Conservation (phyloP, 352 stramenopile genomes). For the Globisporangium carolinianum region DNA sequence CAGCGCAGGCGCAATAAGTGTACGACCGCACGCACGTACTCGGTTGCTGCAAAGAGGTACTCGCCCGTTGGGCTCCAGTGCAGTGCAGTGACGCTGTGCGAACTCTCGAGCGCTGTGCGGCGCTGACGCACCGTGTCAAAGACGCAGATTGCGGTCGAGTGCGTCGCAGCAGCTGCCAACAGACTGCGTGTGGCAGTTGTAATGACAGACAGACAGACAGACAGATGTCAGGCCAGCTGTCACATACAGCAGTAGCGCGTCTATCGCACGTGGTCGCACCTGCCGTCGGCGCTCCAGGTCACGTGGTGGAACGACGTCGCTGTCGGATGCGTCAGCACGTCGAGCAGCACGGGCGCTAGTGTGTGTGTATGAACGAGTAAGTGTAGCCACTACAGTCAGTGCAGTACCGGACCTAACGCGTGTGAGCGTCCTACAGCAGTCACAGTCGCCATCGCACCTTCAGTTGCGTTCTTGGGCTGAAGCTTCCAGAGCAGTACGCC, state of each 20-base stretch:
- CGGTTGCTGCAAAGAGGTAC: conserved; percentile 70
- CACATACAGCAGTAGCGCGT: background rate
- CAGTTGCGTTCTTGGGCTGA: conserved; percentile 22
- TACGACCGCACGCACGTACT: conserved; percentile 24
- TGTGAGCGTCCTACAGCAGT: background rate
- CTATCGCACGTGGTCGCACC: conserved; percentile 5
- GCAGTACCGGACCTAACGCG: background rate
- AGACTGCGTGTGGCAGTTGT: conserved; percentile 18
- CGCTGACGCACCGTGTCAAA: conserved; percentile 53
- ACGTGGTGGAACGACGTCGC: conserved; percentile 42
- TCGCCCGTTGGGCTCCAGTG: conserved; percentile 80
- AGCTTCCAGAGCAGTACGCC: conserved; percentile 73
- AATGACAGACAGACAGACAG: too few species aligned
- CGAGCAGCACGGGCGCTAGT: conserved; percentile 33
- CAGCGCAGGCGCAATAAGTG: background rate
- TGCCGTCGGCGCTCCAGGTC: conserved; percentile 68
- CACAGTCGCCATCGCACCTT: conserved; percentile 12
- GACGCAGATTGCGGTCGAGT: conserved; percentile 43
- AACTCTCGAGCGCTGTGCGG: conserved; percentile 55
- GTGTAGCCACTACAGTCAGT: background rate
- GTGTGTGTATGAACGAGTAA: background rate
- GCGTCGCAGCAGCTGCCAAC: conserved; percentile 43
- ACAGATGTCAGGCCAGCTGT: background rate
- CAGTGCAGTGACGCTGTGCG: conserved; percentile 35
- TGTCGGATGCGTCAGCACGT: conserved; percentile 52